A percentile compares a stretch with the other conserved stretches of the same genome.
These are phyloP conservation scores for Mycena alexandri DNA, from an alignment of 768 basidiomycete species.

Conservation along the genomic window DNA sequence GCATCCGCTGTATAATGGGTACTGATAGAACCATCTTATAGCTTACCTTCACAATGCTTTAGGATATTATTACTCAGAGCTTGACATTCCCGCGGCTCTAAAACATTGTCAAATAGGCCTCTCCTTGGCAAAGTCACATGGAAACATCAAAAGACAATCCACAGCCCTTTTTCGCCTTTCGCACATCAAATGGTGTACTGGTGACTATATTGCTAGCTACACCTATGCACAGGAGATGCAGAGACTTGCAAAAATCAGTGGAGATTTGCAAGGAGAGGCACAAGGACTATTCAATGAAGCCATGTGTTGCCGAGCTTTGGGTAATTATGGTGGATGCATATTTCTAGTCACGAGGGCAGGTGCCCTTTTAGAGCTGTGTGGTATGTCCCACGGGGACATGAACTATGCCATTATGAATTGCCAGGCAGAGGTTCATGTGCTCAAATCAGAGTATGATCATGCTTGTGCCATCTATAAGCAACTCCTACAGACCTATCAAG, in stretches of 20 bases:
- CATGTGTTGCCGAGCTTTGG: background rate
- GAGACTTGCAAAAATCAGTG: slow-evolving; percentile 6
- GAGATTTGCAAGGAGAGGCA: background rate
- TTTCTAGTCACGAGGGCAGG: background rate
- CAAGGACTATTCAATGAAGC: background rate
- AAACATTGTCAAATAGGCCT: background rate
- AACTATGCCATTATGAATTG: background rate
- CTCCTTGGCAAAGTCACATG: background rate
- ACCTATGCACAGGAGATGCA: background rate
- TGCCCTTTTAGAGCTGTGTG: background rate
- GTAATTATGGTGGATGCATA: background rate
- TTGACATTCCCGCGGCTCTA: background rate
- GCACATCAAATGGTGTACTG: background rate
- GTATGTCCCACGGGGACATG: background rate
- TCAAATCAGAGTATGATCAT: background rate
- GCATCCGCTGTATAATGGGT: background rate
- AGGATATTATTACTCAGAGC: background rate
- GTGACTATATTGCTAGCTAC: background rate
- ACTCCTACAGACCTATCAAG: background rate
- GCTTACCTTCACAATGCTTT: background rate
- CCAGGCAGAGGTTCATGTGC: background rate
- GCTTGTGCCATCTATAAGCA: background rate
- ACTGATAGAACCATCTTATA: background rate
- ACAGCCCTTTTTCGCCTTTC: background rate
- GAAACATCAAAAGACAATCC: background rate